Percentiles rank a stretch among this genome's conserved stretches.
Evolutionary conservation across 148 eudicot species (phyloP).

Genomic region (Gaultheria prostrata): DNA sequence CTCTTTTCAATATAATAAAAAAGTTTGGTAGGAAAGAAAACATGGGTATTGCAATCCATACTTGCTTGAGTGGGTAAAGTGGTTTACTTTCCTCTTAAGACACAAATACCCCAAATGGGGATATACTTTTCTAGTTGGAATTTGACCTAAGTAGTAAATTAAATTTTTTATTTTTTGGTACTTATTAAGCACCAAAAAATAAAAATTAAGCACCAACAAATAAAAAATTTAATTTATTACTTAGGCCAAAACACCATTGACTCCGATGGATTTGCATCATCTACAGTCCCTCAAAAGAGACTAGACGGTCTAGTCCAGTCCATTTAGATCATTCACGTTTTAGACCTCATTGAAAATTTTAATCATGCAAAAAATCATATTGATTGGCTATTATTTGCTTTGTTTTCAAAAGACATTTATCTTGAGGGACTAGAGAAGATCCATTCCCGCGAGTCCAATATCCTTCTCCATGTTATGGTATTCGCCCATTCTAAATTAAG

Average conservation of each 20-base stretch:
- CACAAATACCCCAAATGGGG: not conserved
- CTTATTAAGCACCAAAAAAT: no score
- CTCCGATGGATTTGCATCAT: no score
- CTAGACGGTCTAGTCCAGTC: not conserved
- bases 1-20: not conserved
- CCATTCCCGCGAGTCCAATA: no score
- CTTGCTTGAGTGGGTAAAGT: slow-evolving; percentile 23
- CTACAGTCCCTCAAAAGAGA: no score
- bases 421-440: not conserved
- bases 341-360: not conserved
- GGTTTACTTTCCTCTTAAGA: not conserved
- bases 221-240: no score
- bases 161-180: no score
- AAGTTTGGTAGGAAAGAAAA: not conserved
- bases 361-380: no score
- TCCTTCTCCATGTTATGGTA: not conserved
- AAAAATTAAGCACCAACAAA: no score
- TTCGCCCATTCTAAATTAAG: no score
- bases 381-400: no score
- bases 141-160: no score
- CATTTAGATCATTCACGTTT: not conserved
- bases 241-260: no score
- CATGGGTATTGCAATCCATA: slow-evolving; percentile 9
- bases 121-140: not conserved
- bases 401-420: not conserved